Evolutionary conservation across 2,329 filamentous ascomycete species (phyloP).

Genomic region (Trichoderma atroviride): DNA sequence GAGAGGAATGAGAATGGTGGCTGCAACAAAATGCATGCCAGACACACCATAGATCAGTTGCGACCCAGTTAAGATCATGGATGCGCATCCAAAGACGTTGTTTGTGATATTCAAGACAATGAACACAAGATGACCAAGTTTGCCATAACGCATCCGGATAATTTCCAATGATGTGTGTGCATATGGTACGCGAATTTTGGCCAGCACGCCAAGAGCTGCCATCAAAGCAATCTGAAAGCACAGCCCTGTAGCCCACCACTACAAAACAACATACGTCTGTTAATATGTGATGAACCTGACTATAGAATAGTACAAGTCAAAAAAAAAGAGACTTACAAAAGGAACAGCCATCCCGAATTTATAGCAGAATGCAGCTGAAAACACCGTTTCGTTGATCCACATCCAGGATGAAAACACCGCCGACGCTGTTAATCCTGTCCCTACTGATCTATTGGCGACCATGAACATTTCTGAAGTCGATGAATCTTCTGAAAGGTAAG

Average conservation of each 20-base stretch:
- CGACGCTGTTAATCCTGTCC: conserved; percentile 10
- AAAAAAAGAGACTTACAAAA: conserved; percentile 9
- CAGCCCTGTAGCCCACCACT: conserved; percentile 23
- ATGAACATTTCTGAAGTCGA: conserved; percentile 25
- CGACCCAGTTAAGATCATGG: conserved; percentile 22
- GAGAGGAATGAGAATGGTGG: conserved; percentile 24
- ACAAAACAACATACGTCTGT: background rate
- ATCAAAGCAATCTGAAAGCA: conserved; percentile 24
- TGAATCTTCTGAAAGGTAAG: conserved; percentile 21
- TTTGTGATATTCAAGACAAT: conserved; percentile 22
- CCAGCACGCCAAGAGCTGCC: conserved; percentile 21
- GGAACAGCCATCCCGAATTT: conserved; percentile 23
- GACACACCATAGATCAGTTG: conserved; percentile 21
- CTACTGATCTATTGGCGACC: conserved; percentile 24
- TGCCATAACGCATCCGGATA: conserved; percentile 23
- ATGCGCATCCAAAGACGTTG: conserved; percentile 22
- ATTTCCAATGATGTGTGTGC: conserved; percentile 24
- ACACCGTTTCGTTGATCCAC: conserved; percentile 24
- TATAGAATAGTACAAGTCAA: too few species aligned
- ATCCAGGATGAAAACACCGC: conserved; percentile 25
- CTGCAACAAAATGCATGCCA: conserved; percentile 24
- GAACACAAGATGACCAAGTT: conserved; percentile 20
- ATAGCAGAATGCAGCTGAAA: conserved; percentile 23
- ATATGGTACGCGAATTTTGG: conserved; percentile 22
- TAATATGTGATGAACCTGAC: background rate